Evolutionary conservation across 1,139 yeast genomes (phyloP), one percentile per base, ranked within the genome.

Genomic region (Candida mesenterica): DNA sequence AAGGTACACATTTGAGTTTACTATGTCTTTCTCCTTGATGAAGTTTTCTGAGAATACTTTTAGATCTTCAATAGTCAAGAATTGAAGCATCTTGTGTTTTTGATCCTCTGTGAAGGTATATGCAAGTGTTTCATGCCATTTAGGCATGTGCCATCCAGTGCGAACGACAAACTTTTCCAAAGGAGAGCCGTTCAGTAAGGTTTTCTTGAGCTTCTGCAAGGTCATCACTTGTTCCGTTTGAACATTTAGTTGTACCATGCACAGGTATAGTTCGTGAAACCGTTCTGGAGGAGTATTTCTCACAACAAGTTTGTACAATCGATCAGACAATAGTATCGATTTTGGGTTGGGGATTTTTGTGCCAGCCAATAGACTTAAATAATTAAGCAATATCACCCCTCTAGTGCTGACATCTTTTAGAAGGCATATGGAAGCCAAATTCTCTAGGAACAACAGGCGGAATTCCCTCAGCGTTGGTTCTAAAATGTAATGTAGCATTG

Each of bases 111-210:
- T 35, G 14, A 59, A 48, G 1, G 48, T 43, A 10, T 42, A 37
- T 20, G 46, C 44, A 14, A 54, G 46, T 1, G 62, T 54, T 38
- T 66, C 57, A 38, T 65, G 69, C 72, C 72, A 68, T 37, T 55
- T 58, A 1, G 72, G 62, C 24, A 57, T 47, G 3, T 61, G 33
- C 40, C 55, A 48, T 0, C 76, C 76, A 1, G 75, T 68, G 33
- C 68, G 48, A 4, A 60, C 59, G 3, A 66, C 53, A 38, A 59
- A 63, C 30, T 53, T 53, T 3, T 68, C 69, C 16, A 60, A 38
- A 28, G 57, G 55, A 2, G 62, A 50, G 1, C 73, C 72, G 6
- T 40, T 43, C 23, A 50, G 38, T 13, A 69, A 48, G 2, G 46
- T 46, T 13, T 43, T 43, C 32, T 61, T 64, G 14, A 69, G 38